A percentile compares a stretch with the other conserved stretches of the same genome.
These are phyloP conservation scores for Syncephalastrum racemosum DNA, from an alignment of 371 early-diverging fungal species.

Conservation along the genomic window DNA sequence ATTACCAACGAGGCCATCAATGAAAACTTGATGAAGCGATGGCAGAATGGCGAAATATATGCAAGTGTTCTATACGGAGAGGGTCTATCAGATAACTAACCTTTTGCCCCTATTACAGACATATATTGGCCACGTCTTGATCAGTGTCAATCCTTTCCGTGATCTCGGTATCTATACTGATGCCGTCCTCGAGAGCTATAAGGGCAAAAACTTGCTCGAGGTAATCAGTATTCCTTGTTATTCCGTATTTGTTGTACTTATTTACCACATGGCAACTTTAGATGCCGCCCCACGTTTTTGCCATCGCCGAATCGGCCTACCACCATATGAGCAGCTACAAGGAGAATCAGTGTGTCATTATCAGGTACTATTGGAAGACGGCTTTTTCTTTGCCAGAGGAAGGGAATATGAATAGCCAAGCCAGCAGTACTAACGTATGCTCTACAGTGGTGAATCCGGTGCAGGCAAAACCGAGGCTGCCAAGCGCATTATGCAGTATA, in stretches of 20 bases:
- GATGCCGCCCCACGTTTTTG: conserved; percentile 88
- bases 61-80: conserved; percentile 39
- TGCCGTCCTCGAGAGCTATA: conserved; percentile 68
- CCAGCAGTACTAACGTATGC: conserved; percentile 12
- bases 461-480: conserved; percentile 95
- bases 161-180: conserved; percentile 85
- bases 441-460: conserved; percentile 79
- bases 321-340: conserved; percentile 95
- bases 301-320: conserved; percentile 84
- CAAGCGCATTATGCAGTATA: conserved; percentile 94
- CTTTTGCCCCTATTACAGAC: conserved; percentile 50
- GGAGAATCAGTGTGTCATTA: conserved; percentile 98
- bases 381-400: background rate
- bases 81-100: background rate
- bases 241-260: conserved; percentile 1
- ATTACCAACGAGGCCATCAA: conserved; percentile 86
- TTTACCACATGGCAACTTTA: conserved; percentile 18
- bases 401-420: conserved; percentile 29
- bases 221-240: conserved; percentile 29
- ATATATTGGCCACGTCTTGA: conserved; percentile 87
- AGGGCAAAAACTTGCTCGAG: conserved; percentile 84
- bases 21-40: conserved; percentile 83
- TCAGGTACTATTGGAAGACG: conserved; percentile 45
- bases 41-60: conserved; percentile 83
- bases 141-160: conserved; percentile 87